These are phyloP conservation scores for Coemansia sp. DNA, from an alignment of 371 early-diverging fungal species.

Conservation along the genomic window DNA sequence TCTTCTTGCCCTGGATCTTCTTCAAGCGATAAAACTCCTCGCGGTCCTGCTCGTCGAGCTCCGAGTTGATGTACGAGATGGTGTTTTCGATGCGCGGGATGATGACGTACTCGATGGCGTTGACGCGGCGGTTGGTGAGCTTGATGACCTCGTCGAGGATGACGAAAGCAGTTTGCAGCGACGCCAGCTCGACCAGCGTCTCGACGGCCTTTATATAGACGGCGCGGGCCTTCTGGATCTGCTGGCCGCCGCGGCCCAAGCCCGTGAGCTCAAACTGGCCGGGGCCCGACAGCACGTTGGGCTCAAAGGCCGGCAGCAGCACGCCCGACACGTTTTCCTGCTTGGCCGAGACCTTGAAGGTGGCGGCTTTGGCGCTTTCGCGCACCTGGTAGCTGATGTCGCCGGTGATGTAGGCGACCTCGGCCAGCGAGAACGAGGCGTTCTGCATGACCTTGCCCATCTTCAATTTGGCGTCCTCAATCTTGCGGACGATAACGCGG, in stretches of 20 bases:
- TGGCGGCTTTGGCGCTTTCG: constrained; percentile 89
- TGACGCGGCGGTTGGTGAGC: constrained; percentile 98
- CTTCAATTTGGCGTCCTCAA: constrained; percentile 90
- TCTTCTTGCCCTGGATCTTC: constrained; percentile 97
- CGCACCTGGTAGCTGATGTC: constrained; percentile 97
- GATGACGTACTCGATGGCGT: constrained; percentile 98
- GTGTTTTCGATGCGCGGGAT: constrained; percentile 99
- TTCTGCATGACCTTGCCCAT: constrained; percentile 97
- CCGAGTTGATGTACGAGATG: constrained; percentile 94
- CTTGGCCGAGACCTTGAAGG: constrained; percentile 85
- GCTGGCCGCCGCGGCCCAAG: constrained; percentile 97
- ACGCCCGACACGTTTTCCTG: constrained; percentile 98
- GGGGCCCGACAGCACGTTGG: constrained; percentile 81
- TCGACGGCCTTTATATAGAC: constrained; percentile 93
- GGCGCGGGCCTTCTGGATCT: constrained; percentile 90
- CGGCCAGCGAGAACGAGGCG: constrained; percentile 96
- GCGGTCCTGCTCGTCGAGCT: constrained; percentile 99
- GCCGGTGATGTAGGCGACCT: constrained; percentile 96
- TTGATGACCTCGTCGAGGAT: constrained; percentile 98
- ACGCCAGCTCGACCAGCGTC: constrained; percentile 93
- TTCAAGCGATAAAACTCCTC: constrained; percentile 99
- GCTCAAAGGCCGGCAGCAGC: constrained; percentile 90
- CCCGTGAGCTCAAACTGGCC: constrained; percentile 92
- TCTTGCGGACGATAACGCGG: constrained; percentile 90
- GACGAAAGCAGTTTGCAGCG: constrained; percentile 95